These are phyloP conservation scores for Ceratocystis colombiana DNA, from an alignment of 2,329 filamentous ascomycete genomes.

Conservation along the genomic window DNA sequence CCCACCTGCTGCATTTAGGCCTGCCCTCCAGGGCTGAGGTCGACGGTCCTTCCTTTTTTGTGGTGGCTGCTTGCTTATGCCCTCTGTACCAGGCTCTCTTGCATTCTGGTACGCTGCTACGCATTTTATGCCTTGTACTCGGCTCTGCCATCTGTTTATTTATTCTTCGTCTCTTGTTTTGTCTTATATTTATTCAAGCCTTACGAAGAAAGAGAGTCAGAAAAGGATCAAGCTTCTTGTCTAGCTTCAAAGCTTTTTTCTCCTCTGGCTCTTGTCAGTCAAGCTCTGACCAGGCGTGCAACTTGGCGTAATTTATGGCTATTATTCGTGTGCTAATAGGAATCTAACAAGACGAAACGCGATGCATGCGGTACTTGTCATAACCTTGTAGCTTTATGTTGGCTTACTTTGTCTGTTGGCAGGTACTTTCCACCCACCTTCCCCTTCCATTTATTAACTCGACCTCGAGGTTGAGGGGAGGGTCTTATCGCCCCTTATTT, in stretches of 20 bases:
- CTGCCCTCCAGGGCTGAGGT: too few relatives aligned
- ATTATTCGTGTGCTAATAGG: not conserved
- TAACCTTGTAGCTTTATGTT: too few relatives aligned
- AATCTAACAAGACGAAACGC: not conserved
- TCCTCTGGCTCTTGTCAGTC: not conserved
- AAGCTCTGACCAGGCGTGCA: not conserved
- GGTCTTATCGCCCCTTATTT: conserved; percentile 13
- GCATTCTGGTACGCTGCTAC: not conserved
- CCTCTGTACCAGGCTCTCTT: too few relatives aligned
- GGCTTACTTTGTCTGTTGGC: not conserved
- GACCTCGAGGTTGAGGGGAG: not conserved
- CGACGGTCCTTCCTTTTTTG: too few relatives aligned
- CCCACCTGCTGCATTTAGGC: too few relatives aligned
- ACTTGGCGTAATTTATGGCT: not conserved
- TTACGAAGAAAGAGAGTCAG: not conserved
- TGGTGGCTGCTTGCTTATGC: too few relatives aligned
- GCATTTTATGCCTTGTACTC: not conserved
- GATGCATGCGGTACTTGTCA: not conserved
- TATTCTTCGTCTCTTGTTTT: too few relatives aligned
- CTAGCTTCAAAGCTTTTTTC: conserved; percentile 12
- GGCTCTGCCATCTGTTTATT: too few relatives aligned
- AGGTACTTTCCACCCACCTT: not conserved
- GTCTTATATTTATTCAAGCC: too few relatives aligned
- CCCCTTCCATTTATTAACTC: not conserved
- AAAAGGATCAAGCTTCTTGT: conserved; percentile 10